A percentile compares a stretch with the other conserved stretches of the same genome.
Conservation (phyloP, 2,329 filamentous ascomycete genomes). For the Alternaria sp. region DNA sequence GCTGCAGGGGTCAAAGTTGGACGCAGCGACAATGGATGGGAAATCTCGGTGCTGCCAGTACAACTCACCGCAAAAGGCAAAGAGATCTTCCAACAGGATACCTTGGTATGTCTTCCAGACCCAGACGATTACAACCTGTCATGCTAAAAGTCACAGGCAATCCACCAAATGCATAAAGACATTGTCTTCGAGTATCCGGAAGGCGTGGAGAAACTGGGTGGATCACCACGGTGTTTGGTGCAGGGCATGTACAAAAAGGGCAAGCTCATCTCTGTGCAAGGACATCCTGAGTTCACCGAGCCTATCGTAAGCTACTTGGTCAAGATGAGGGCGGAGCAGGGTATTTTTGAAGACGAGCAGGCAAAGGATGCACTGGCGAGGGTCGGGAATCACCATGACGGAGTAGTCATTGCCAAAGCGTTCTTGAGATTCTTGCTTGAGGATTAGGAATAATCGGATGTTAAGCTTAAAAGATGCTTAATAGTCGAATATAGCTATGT, state of each 20-base stretch:
- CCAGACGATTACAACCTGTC: not conserved
- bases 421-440: conserved; percentile 82
- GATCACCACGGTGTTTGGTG: conserved; percentile 72
- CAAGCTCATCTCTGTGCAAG: conserved; percentile 78
- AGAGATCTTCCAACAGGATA: conserved; percentile 73
- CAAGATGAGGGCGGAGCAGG: conserved; percentile 67
- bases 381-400: conserved; percentile 76
- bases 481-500: not conserved
- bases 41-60: conserved; percentile 76
- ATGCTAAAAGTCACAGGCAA: conserved; percentile 56
- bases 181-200: conserved; percentile 71
- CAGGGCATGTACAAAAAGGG: conserved; percentile 79
- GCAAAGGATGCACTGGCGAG: conserved; percentile 74
- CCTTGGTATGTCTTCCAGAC: conserved; percentile 57
- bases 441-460: conserved; percentile 32
- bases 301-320: conserved; percentile 76
- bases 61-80: conserved; percentile 74
- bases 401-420: conserved; percentile 74
- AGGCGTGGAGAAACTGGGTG: conserved; percentile 69
- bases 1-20: conserved; percentile 74
- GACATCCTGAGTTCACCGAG: conserved; percentile 82
- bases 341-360: conserved; percentile 74
- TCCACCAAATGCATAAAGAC: conserved; percentile 90
- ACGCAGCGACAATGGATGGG: conserved; percentile 76
- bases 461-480: not conserved